Base-by-base conservation (phyloP, 1,284 basidiomycete species). In the Malassezia arunalokei region DNA sequence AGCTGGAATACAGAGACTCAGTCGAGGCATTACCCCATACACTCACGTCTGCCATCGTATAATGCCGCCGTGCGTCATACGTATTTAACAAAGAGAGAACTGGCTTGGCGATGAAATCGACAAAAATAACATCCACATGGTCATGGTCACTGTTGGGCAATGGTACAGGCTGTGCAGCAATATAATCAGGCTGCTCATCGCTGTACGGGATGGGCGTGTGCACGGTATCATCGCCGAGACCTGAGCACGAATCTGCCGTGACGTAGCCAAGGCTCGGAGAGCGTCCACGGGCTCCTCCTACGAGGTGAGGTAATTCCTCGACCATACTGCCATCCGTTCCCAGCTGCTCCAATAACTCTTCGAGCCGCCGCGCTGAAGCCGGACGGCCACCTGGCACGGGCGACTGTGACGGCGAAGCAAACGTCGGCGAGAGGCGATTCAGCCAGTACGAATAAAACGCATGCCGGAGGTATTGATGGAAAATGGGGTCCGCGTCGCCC, bases 261-360 rank as follows among this genome's bases (percentile, higher is more conserved):
- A 68, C 62, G 38, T 72, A 72, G n/a, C 69, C 69, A 0, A 72
- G 47, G 15, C 66, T 65, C 6, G 63, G 54, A 28, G 50, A 49
- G 7, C 24, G 47, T 15, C 8, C 11, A 9, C 12, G 11, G 5
- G 11, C 2, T 15, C 15, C 11, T 2, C 15, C 15, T 15, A 35
- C 11, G 28, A 33, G 28, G 6, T 40, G 14, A 15, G 47, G 29
- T 27, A 29, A 37, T 30, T n/a, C 17, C 11, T 47, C 9, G 17
- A 28, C 48, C 8, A 44, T 14, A 17, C 8, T 15, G 5, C 40
- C 14, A 27, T 44, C 8, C 27, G 24, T 24, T 9, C 8, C 14
- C n/a, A 42, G 12, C 28, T 43, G 15, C 8, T 11, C 27, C 4
- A 49, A 33, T 12, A 55, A 27, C 38, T 43, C 47, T n/a, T 55